A percentile compares a stretch with the other conserved stretches of the same genome.
These are phyloP conservation scores for Gremmenia infestans DNA, from an alignment of 2,329 filamentous ascomycete species.

Conservation along the genomic window DNA sequence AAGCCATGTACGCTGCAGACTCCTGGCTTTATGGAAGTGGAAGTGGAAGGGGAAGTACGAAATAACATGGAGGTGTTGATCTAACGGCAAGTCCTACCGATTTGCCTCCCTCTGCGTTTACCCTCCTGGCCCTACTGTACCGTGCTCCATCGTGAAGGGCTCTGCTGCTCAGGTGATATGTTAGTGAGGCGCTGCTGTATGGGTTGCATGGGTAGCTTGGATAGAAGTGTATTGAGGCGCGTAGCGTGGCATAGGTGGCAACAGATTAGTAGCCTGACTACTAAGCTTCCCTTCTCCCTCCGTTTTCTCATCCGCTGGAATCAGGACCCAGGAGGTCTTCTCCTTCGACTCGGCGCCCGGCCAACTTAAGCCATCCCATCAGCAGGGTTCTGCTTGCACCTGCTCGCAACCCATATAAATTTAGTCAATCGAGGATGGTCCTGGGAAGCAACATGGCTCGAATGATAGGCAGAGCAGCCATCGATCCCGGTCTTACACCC, in stretches of 20 bases:
- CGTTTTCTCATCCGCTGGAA: not conserved
- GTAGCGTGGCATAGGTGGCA: not conserved
- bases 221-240: not conserved
- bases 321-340: not conserved
- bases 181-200: constrained; percentile 3
- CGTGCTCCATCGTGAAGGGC: constrained; percentile 12
- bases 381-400: constrained; percentile 17
- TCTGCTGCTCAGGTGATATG: constrained; percentile 24
- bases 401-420: constrained; percentile 2
- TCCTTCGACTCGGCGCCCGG: constrained; percentile 13
- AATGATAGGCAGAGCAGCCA: constrained; percentile 3
- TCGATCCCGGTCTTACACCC: constrained; percentile 3
- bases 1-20: not conserved
- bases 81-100: not conserved
- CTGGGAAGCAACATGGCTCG: not conserved
- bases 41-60: not conserved
- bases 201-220: not conserved
- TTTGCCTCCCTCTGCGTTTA: not conserved
- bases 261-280: not conserved
- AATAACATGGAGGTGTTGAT: too few relatives aligned
- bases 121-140: constrained; percentile 2
- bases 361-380: not conserved
- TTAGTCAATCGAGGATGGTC: not conserved
- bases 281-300: not conserved
- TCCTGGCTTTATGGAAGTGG: not conserved